Percentiles rank a stretch among this genome's conserved stretches.
Evolutionary conservation across 2,329 filamentous ascomycete genomes (phyloP).

Genomic region (Sclerotiophoma versabilis): DNA sequence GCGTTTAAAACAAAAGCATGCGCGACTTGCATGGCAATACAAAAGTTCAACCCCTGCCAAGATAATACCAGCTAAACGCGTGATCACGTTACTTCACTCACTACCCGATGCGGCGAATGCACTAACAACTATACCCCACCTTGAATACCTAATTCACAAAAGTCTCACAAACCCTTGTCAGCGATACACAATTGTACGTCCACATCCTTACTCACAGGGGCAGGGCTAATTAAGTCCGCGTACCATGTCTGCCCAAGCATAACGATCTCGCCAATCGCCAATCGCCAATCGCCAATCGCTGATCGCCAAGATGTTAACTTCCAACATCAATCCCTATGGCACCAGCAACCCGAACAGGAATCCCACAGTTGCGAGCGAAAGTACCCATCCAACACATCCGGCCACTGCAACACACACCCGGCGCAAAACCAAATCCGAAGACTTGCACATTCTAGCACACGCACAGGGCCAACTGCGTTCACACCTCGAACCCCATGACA

Average conservation of each 20-base stretch:
- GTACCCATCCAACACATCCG: neutral
- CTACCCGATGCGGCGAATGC: slow-evolving; percentile 7
- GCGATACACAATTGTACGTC: too few relatives aligned
- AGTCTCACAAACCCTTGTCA: too few relatives aligned
- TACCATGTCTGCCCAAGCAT: too few relatives aligned
- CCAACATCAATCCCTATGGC: neutral
- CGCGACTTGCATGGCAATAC: neutral
- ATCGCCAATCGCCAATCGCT: too few relatives aligned
- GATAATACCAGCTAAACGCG: slow-evolving; percentile 10
- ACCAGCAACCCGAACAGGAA: slow-evolving; percentile 4
- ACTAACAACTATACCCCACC: neutral
- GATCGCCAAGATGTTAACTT: neutral
- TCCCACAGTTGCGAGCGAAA: too few relatives aligned
- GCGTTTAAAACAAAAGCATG: slow-evolving; percentile 36
- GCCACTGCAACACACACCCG: neutral
- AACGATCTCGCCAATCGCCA: too few relatives aligned
- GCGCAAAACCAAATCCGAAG: neutral
- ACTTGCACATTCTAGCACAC: slow-evolving; percentile 1
- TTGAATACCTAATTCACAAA: neutral
- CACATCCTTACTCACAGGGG: too few relatives aligned
- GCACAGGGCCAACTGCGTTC: slow-evolving; percentile 1
- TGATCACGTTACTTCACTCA: slow-evolving; percentile 25
- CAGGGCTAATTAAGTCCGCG: too few relatives aligned
- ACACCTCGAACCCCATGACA: neutral
- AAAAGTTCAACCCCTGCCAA: slow-evolving; percentile 2